Base-by-base conservation (phyloP, 2,329 filamentous ascomycete species). In the Diaporthe sp. region DNA sequence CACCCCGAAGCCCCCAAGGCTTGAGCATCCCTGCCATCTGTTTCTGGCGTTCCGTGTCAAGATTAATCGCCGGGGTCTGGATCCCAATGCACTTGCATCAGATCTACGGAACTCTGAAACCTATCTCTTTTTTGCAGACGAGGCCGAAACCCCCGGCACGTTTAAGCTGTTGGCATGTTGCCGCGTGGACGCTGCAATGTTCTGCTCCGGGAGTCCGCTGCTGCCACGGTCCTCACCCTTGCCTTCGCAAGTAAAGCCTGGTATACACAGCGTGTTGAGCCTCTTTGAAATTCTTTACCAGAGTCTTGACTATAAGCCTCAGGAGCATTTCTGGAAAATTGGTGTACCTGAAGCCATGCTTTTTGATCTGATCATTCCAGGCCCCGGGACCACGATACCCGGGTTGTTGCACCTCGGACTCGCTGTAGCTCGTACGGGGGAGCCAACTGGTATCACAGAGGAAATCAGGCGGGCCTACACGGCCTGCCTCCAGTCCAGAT, bases 241-340 rank as follows among this genome's bases (percentile, higher is more conserved):
- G 34, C 8, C 4, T 8, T 12, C 34, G 6, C 12, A 15, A 8
- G 7, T 8, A 8, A 20, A 0, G 5, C 8, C 10, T 25, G 13
- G 2, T 25, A 4, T 3, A 12, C 17, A 17, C 17, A 34, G 8
- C 8, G 3, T 2, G 28, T 9, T 58, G 17, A 58, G 55, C 4
- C 55, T 58, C 55, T 58, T 22, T 20, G 28, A 58, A 0, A 6
- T 20, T 5, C 28, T 58, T 34, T 4, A 12, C 28, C 13, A 22
- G 25, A 34, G 17, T 34, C 31, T 58, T 4, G 9, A 58, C 8
- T 22, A 34, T 9, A 9, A 58, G 6, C 8, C 17, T 22, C 17
- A 17, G 28, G 8, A 34, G 15, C 3, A 34, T 9, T 4, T 25
- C 2, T 3, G 6, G 7, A 4, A 10, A 3, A 13, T 1, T 3